These are phyloP conservation scores for Exutisphaerella laricina DNA, from an alignment of 2,329 filamentous ascomycete species.

Conservation along the genomic window DNA sequence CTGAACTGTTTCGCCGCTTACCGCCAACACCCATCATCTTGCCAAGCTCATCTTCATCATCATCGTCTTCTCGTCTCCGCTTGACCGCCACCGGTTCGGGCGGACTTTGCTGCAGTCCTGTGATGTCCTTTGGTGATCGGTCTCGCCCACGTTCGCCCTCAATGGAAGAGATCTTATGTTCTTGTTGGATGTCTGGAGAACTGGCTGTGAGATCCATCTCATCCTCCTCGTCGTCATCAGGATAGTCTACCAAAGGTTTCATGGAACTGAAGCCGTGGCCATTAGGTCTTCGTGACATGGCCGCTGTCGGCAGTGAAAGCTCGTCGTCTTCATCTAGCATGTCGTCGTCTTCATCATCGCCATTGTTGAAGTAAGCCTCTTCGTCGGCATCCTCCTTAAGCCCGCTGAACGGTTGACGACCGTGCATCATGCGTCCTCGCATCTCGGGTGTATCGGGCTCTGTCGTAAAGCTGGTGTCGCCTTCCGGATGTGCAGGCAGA, in stretches of 20 bases:
- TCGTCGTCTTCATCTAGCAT: conserved; percentile 37
- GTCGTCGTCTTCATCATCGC: conserved; percentile 79
- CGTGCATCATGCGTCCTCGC: conserved; percentile 42
- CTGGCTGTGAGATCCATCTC: conserved; percentile 50
- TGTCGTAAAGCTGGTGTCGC: conserved; percentile 61
- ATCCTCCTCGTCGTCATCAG: conserved; percentile 75
- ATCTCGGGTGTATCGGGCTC: conserved; percentile 53
- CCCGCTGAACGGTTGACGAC: conserved; percentile 55
- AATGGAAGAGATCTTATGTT: conserved; percentile 23
- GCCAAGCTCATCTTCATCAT: conserved; percentile 87
- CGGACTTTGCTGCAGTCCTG: conserved; percentile 7
- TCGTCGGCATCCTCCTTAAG: conserved; percentile 81
- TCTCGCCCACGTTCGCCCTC: conserved; percentile 18
- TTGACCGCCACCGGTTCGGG: conserved; percentile 60
- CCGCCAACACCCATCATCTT: conserved; percentile 50
- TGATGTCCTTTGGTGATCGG: conserved; percentile 21
- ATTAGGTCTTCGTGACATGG: conserved; percentile 44
- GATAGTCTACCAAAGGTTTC: conserved; percentile 83
- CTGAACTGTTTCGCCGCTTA: conserved; percentile 40
- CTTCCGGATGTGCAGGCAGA: conserved; percentile 45
- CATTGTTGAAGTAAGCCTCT: conserved; percentile 93
- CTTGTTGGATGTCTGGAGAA: conserved; percentile 42
- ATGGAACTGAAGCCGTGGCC: conserved; percentile 52
- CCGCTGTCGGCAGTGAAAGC: conserved; percentile 26
- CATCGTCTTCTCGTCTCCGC: conserved; percentile 82